These are phyloP conservation scores for Aspergillus sergii DNA, from an alignment of 2,329 filamentous ascomycete species.

Conservation along the genomic window DNA sequence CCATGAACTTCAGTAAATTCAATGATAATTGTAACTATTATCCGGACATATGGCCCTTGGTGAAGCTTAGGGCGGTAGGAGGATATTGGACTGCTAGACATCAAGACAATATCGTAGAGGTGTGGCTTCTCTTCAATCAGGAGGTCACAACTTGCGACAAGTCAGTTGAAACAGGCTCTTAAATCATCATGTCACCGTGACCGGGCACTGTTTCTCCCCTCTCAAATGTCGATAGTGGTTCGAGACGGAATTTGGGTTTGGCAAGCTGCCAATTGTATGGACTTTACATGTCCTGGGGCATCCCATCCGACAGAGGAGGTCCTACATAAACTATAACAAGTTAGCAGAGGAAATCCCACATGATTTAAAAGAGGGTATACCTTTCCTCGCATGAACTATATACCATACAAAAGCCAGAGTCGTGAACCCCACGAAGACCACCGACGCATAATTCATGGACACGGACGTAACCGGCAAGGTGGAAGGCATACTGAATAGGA, in stretches of 20 bases:
- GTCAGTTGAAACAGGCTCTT: background rate
- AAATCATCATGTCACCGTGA: background rate
- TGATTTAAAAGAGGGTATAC: conserved; percentile 29
- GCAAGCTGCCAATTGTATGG: background rate
- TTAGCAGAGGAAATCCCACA: background rate
- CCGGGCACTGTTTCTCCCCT: background rate
- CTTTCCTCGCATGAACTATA: conserved; percentile 53
- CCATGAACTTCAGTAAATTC: background rate
- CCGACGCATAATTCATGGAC: conserved; percentile 61
- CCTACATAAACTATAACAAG: background rate
- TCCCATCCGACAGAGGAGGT: background rate
- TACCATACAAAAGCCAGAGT: conserved; percentile 57
- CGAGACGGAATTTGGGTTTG: background rate
- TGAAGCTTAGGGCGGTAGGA: too few species aligned
- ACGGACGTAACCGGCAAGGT: conserved; percentile 55
- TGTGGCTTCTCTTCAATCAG: too few species aligned
- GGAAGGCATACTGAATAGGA: conserved; percentile 58
- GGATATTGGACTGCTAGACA: too few species aligned
- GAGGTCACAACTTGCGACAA: too few species aligned
- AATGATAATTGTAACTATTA: too few species aligned
- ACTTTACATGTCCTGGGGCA: background rate
- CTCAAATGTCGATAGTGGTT: too few species aligned
- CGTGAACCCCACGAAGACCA: conserved; percentile 60
- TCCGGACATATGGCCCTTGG: background rate
- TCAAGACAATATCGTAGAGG: too few species aligned